Conservation (phyloP, 805 yeast genomes). For the Starmera amethionina region DNA sequence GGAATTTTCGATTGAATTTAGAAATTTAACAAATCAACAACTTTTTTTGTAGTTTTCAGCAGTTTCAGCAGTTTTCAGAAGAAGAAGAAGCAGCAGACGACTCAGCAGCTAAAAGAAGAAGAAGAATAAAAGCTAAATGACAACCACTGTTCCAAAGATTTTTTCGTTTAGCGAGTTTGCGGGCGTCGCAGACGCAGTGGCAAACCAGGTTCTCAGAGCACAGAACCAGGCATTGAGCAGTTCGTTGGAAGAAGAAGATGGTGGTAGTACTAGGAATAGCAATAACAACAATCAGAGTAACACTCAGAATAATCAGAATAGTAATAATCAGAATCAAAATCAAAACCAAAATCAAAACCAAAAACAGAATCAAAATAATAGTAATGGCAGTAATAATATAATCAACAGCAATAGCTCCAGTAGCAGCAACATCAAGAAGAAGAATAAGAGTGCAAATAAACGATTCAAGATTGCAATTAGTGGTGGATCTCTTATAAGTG, state of each 20-base stretch:
- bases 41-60: neutral
- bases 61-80: neutral
- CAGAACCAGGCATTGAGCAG: conserved; percentile 46
- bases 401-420: conserved; percentile 3
- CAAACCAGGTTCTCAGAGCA: conserved; percentile 85
- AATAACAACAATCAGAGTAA: conserved; percentile 5
- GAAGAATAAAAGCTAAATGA: conserved; percentile 40
- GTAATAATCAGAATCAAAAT: neutral
- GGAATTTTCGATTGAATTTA: too few species aligned
- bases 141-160: conserved; percentile 87
- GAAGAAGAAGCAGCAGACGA: neutral
- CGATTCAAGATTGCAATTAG: conserved; percentile 85
- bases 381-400: conserved; percentile 1
- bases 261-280: conserved; percentile 4
- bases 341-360: conserved; percentile 3
- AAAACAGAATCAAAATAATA: neutral
- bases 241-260: too few species aligned
- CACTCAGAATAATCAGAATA: conserved; percentile 2
- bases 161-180: conserved; percentile 86
- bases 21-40: neutral
- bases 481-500: conserved; percentile 88
- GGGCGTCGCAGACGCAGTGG: conserved; percentile 94
- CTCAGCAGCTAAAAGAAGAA: neutral
- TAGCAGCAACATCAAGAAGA: conserved; percentile 22
- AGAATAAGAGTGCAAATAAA: conserved; percentile 38